These are phyloP conservation scores for Zalaria obscura DNA, from an alignment of 2,329 filamentous ascomycete species.

Conservation along the genomic window DNA sequence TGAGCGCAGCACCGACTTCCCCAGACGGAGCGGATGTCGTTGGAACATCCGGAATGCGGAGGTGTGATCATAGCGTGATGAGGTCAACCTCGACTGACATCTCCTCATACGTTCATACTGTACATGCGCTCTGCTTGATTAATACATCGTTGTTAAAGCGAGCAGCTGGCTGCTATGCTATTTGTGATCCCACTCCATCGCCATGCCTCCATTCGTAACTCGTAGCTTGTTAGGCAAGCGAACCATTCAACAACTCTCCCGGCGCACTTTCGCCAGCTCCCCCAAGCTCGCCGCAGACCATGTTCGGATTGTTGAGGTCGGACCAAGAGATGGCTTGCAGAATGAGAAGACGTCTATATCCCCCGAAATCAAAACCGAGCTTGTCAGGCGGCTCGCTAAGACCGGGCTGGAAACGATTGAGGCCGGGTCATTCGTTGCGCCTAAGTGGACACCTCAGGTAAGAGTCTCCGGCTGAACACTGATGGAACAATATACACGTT, in stretches of 20 bases:
- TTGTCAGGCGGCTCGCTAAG: slow-evolving; percentile 54
- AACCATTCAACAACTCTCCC: not conserved
- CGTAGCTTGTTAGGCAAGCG: not conserved
- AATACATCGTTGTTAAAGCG: not conserved
- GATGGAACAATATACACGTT: not conserved
- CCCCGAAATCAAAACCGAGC: slow-evolving; percentile 58
- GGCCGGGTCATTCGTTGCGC: slow-evolving; percentile 68
- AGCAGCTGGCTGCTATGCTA: not conserved
- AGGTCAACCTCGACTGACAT: no score
- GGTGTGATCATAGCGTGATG: no score
- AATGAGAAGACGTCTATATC: slow-evolving; percentile 65
- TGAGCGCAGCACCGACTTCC: no score
- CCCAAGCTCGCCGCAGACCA: slow-evolving; percentile 19
- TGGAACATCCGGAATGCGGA: no score
- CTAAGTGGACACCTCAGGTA: slow-evolving; percentile 75
- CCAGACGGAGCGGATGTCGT: no score
- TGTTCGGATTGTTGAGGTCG: slow-evolving; percentile 63
- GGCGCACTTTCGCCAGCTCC: slow-evolving; percentile 12
- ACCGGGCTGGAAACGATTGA: slow-evolving; percentile 64
- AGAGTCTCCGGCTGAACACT: not conserved
- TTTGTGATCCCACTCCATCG: not conserved
- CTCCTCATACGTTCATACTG: no score
- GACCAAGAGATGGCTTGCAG: slow-evolving; percentile 73
- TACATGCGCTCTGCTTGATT: not conserved
- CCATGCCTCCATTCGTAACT: not conserved